Evolutionary conservation across 164 flowering plant species (phyloP).

Genomic region (Protea cynaroides): DNA sequence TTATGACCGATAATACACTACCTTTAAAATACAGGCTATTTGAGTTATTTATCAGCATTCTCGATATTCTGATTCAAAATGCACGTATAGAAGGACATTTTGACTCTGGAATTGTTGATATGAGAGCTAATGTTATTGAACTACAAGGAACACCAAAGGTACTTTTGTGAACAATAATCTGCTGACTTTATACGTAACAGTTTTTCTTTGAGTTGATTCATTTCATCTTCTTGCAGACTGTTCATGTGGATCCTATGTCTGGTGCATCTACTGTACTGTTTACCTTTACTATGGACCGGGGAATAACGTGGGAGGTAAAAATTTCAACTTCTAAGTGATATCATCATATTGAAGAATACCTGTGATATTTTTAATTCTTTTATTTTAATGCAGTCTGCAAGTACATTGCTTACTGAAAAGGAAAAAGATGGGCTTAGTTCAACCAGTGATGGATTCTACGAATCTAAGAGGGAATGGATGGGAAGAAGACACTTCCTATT

Average conservation of each 20-base stretch:
- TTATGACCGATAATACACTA: neutral
- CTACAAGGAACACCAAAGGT: constrained; percentile 84
- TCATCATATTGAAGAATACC: neutral
- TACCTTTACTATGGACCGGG: constrained; percentile 88
- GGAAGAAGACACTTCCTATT: constrained; percentile 81
- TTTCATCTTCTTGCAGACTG: constrained; percentile 57
- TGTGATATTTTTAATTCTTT: constrained; percentile 2
- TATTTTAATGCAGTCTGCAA: constrained; percentile 46
- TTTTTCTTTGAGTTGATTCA: constrained; percentile 8
- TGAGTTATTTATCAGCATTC: constrained; percentile 77
- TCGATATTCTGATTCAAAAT: constrained; percentile 76
- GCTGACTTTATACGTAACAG: neutral
- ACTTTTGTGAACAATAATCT: constrained; percentile 3
- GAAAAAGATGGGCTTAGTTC: constrained; percentile 58
- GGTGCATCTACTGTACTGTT: constrained; percentile 86
- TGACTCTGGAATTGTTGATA: constrained; percentile 92
- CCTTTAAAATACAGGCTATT: constrained; percentile 57
- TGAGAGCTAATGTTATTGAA: constrained; percentile 71
- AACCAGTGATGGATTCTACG: constrained; percentile 75
- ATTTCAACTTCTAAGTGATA: neutral
- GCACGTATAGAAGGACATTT: constrained; percentile 91
- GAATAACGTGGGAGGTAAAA: constrained; percentile 86
- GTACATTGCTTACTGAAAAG: constrained; percentile 62
- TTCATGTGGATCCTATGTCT: constrained; percentile 79
- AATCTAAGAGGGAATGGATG: constrained; percentile 94